Evolutionary conservation across 768 basidiomycete genomes (phyloP).

Genomic region (Daedaleopsis nitida): DNA sequence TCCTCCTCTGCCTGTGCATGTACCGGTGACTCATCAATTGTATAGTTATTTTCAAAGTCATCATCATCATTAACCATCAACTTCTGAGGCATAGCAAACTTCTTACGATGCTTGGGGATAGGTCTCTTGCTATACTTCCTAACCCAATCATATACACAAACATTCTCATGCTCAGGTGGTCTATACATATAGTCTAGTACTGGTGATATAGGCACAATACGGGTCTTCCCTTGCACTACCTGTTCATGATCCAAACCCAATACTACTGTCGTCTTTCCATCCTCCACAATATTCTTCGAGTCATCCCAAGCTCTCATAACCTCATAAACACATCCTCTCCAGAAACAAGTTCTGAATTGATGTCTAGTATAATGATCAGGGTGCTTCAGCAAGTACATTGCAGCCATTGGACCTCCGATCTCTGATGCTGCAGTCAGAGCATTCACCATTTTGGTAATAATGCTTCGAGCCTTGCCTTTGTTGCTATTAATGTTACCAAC

Average conservation of each 20-base stretch:
- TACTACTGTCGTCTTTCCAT: slow-evolving; percentile 1
- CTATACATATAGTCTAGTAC: slow-evolving; percentile 13
- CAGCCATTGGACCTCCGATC: slow-evolving; percentile 19
- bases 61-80: background rate
- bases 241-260: background rate
- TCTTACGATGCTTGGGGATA: background rate
- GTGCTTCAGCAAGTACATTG: slow-evolving; percentile 15
- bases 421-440: slow-evolving; percentile 5
- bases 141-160: slow-evolving; percentile 9
- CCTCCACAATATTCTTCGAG: background rate
- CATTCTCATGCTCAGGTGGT: slow-evolving; percentile 2
- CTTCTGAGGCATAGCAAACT: background rate
- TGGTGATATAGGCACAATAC: slow-evolving; percentile 5
- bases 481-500: background rate
- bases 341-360: slow-evolving; percentile 13
- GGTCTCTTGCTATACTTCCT: background rate
- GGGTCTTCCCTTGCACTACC: background rate
- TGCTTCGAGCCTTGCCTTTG: background rate
- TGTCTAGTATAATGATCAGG: slow-evolving; percentile 22
- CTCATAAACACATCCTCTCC: slow-evolving; percentile 4
- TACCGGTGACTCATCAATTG: background rate
- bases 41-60: slow-evolving; percentile 1
- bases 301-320: slow-evolving; percentile 3
- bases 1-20: background rate
- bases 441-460: slow-evolving; percentile 11